phyloP scores from a whole-genome alignment of 2,329 filamentous ascomycete species.

The Colletotrichum sublineola region DNA sequence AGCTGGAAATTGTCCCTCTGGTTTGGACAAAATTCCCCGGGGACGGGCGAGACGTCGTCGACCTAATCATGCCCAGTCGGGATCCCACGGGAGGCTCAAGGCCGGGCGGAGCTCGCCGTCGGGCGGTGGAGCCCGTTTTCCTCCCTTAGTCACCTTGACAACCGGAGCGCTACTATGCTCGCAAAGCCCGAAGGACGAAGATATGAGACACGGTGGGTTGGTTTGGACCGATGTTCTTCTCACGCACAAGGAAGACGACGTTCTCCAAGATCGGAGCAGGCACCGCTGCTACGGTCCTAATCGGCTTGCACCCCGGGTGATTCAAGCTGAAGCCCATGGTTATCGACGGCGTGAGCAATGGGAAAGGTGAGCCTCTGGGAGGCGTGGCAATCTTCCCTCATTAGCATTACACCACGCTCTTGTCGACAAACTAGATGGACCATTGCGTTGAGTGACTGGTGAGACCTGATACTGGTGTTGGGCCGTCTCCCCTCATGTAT shows the following conservation, averaged over 20 bases:
- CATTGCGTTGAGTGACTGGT: conserved; percentile 14
- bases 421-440: conserved; percentile 23
- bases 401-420: conserved; percentile 28
- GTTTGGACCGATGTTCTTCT: conserved; percentile 7
- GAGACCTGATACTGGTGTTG: background rate
- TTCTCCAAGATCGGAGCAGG: conserved; percentile 22
- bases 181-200: conserved; percentile 25
- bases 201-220: background rate
- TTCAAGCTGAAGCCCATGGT: conserved; percentile 33
- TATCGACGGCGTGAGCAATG: conserved; percentile 14
- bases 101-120: background rate
- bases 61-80: background rate
- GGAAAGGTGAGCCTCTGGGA: conserved; percentile 2
- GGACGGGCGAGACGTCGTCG: no score
- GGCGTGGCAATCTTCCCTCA: background rate
- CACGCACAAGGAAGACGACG: background rate
- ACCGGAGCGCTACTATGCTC: background rate
- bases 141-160: background rate
- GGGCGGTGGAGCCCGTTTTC: background rate
- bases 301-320: conserved; percentile 33
- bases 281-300: conserved; percentile 3
- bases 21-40: no score
- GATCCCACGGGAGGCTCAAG: background rate
- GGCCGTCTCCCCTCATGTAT: conserved; percentile 14
- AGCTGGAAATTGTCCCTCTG: no score